Evolutionary conservation across 78 protist species (phyloP).

Genomic region (Protostelium mycophagum): DNA sequence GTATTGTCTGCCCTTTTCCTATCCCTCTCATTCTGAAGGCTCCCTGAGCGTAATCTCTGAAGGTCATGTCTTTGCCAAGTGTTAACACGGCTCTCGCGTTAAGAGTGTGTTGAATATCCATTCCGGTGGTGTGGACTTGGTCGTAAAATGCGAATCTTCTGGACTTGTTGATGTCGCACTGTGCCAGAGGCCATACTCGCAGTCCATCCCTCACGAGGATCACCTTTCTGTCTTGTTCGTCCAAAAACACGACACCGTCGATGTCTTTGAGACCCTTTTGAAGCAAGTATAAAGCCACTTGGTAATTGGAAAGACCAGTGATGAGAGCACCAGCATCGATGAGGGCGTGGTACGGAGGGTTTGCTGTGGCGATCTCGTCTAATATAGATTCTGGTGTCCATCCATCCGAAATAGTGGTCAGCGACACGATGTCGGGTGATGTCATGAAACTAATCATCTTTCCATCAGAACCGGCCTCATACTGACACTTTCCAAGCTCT

Average conservation of each 20-base stretch:
- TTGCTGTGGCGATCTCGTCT: constrained; percentile 19
- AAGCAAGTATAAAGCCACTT: constrained; percentile 62
- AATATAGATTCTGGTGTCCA: constrained; percentile 14
- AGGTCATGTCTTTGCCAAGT: constrained; percentile 83
- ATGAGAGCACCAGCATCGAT: constrained; percentile 82
- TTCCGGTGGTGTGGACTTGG: constrained; percentile 84
- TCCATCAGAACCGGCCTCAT: constrained; percentile 76
- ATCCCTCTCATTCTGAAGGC: constrained; percentile 83
- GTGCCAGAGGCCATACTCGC: constrained; percentile 38
- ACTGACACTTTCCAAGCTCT: constrained; percentile 70
- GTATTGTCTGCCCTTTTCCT: constrained; percentile 67
- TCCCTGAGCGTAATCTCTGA: constrained; percentile 82
- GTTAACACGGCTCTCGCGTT: constrained; percentile 73
- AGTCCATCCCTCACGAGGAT: constrained; percentile 15
- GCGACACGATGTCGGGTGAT: constrained; percentile 11
- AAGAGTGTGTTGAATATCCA: constrained; percentile 73
- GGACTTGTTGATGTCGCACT: constrained; percentile 44
- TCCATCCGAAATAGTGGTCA: background rate
- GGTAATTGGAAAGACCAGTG: constrained; percentile 50
- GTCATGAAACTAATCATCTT: constrained; percentile 52
- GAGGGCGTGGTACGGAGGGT: constrained; percentile 69
- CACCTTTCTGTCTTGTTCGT: constrained; percentile 45
- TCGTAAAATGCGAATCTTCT: constrained; percentile 76
- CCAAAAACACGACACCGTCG: constrained; percentile 70
- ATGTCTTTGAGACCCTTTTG: background rate